phyloP scores from a whole-genome alignment of 192 early-diverging fungal genomes.

The Coemansia umbellata region DNA sequence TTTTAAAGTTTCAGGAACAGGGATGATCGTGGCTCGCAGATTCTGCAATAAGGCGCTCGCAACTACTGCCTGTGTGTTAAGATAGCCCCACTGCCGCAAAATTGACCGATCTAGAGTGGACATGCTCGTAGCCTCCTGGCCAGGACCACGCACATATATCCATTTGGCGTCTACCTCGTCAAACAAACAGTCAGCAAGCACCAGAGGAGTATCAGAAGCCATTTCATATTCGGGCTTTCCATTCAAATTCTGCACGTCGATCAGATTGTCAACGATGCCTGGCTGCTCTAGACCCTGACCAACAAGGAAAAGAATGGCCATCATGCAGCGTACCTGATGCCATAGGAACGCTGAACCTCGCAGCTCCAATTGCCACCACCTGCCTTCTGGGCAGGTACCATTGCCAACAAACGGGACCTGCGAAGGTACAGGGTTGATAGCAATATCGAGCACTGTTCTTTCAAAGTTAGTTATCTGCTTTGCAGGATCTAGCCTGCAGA shows the following conservation, averaged over 20 bases:
- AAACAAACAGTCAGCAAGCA: constrained; percentile 85
- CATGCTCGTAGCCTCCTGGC: constrained; percentile 26
- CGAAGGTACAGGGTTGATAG: constrained; percentile 51
- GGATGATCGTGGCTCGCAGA: constrained; percentile 18
- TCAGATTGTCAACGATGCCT: constrained; percentile 60
- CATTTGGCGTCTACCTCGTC: constrained; percentile 54
- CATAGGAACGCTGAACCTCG: constrained; percentile 89
- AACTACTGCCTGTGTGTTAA: constrained; percentile 37
- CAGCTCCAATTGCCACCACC: constrained; percentile 65
- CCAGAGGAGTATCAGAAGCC: constrained; percentile 85
- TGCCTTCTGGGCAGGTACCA: constrained; percentile 5
- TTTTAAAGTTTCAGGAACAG: not conserved
- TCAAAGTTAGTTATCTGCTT: constrained; percentile 79
- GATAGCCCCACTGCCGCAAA: constrained; percentile 18
- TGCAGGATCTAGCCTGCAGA: constrained; percentile 90
- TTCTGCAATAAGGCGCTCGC: constrained; percentile 39
- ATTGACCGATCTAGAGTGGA: constrained; percentile 21
- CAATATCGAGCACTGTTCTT: constrained; percentile 64
- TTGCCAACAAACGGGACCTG: constrained; percentile 29
- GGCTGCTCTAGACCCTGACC: constrained; percentile 78
- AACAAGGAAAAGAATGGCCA: constrained; percentile 81
- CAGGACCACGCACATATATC: constrained; percentile 51
- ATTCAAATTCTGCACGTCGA: constrained; percentile 60
- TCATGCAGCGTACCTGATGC: constrained; percentile 98
- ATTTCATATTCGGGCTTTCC: constrained; percentile 89